Evolutionary conservation across 148 eudicot species (phyloP).

Genomic region (Heliamphora exappendiculata): DNA sequence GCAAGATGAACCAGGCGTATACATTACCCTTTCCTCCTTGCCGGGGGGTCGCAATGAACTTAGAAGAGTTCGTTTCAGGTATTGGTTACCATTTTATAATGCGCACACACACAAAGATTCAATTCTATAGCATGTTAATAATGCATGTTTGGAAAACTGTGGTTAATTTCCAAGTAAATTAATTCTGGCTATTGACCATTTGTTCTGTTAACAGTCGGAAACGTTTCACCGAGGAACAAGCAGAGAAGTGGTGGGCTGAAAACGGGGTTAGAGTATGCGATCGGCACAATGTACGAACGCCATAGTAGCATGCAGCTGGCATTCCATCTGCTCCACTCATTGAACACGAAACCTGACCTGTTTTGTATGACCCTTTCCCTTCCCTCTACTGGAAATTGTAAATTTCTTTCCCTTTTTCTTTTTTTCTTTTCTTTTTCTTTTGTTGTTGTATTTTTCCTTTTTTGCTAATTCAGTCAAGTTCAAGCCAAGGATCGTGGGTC

Average conservation of each 20-base stretch:
- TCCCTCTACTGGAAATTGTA: slow-evolving; percentile 9
- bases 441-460: too few species aligned
- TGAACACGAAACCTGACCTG: background rate
- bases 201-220: slow-evolving; percentile 58
- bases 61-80: slow-evolving; percentile 96
- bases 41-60: slow-evolving; percentile 75
- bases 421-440: too few species aligned
- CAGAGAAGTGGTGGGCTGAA: slow-evolving; percentile 97
- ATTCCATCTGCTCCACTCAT: background rate
- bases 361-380: slow-evolving; percentile 9
- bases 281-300: slow-evolving; percentile 46
- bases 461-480: slow-evolving; percentile 6
- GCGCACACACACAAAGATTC: background rate
- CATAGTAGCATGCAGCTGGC: slow-evolving; percentile 10
- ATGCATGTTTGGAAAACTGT: background rate
- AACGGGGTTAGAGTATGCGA: slow-evolving; percentile 54
- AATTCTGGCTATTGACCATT: background rate
- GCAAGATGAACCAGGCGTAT: slow-evolving; percentile 87
- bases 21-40: slow-evolving; percentile 69
- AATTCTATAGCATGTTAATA: background rate
- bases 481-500: background rate
- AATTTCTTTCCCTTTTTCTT: background rate
- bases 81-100: slow-evolving; percentile 10
- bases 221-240: slow-evolving; percentile 75
- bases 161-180: background rate